Percentiles rank a stretch among this genome's conserved stretches.
phyloP scores from a whole-genome alignment of 2,329 filamentous ascomycete species.

The Mycosphaerella sp. region DNA sequence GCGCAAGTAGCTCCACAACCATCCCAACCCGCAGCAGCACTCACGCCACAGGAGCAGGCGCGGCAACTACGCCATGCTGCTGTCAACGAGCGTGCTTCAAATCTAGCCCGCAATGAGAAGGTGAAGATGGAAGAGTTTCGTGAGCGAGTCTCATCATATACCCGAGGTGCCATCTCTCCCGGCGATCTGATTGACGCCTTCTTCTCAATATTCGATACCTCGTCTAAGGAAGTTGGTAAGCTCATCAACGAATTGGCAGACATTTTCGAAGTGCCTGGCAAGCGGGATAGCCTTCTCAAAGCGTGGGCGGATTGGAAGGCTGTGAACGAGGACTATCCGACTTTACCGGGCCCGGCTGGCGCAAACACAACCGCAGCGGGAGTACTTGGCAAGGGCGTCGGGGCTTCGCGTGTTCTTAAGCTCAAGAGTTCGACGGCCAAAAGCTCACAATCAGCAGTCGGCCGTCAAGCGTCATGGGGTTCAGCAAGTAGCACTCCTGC shows the following conservation, averaged over 20 bases:
- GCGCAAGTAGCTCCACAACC: slow-evolving; percentile 36
- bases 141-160: slow-evolving; percentile 70
- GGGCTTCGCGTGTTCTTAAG: slow-evolving; percentile 58
- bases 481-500: slow-evolving; percentile 31
- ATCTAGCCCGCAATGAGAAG: slow-evolving; percentile 70
- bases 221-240: slow-evolving; percentile 75
- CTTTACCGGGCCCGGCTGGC: slow-evolving; percentile 68
- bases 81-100: slow-evolving; percentile 78
- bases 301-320: slow-evolving; percentile 95
- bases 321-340: slow-evolving; percentile 93
- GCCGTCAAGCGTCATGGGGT: slow-evolving; percentile 53
- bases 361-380: slow-evolving; percentile 50
- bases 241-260: slow-evolving; percentile 88
- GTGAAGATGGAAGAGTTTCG: slow-evolving; percentile 74
- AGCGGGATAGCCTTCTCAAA: slow-evolving; percentile 66
- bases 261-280: slow-evolving; percentile 76
- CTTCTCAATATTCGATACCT: slow-evolving; percentile 76
- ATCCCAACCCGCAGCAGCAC: slow-evolving; percentile 31
- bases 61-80: slow-evolving; percentile 72
- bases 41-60: slow-evolving; percentile 73
- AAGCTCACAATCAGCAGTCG: slow-evolving; percentile 56
- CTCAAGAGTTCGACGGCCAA: slow-evolving; percentile 64
- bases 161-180: slow-evolving; percentile 61
- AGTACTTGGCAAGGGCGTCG: slow-evolving; percentile 46
- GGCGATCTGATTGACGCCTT: slow-evolving; percentile 77